Base-by-base conservation (phyloP, 2,329 filamentous ascomycete genomes). In the Ceratocystis ficicola region DNA sequence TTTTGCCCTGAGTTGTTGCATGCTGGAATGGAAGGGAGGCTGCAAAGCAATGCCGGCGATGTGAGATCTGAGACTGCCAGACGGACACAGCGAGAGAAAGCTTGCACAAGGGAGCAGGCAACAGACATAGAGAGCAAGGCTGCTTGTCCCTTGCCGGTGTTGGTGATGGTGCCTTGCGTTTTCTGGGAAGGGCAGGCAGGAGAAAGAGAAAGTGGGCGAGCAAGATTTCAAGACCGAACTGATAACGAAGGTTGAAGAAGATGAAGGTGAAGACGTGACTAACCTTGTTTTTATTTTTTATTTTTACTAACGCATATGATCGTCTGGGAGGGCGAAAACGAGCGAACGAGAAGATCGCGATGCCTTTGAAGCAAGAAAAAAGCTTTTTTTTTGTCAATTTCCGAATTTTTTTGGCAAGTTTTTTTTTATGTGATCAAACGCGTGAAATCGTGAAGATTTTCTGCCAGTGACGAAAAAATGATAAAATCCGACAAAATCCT, bases 11-110 rank as follows among this genome's bases (percentile, higher is more conserved):
- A 15, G 36, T 41, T 41, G 36, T 15, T 15, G 36, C 5, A 10
- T 41, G n/a, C 44, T 64, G 62, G 62, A 52, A 64, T 64, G 62
- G 36, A 55, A 64, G 62, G 62, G 46, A 64, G 62, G 12, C 28
- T 20, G 6, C 8, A 52, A 50, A 52, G 62, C 46, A 64, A 55
- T 55, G 30, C 46, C 30, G 46, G 7, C 8, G 30, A 36, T 15
- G 22, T 36, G 55, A n/a, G 17, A 57, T 57, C 17, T 32, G 52
- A 57, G 25, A 57, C 52, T 57, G 52, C 5, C 30, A 36, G 17
- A 28, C 17, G 36, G 17, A 36, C 30, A 36, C 5, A n/a, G 25
- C 10, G 36, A 41, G 10, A 41, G 36, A 41, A 41, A 41, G 36
- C 36, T 41, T 41, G 36, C 36, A 41, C 36, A 41, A 41, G 36